Evolutionary conservation across 257 asterid species (phyloP), one percentile per base, ranked within the genome.

Genomic region (Ocimum tenuiflorum): DNA sequence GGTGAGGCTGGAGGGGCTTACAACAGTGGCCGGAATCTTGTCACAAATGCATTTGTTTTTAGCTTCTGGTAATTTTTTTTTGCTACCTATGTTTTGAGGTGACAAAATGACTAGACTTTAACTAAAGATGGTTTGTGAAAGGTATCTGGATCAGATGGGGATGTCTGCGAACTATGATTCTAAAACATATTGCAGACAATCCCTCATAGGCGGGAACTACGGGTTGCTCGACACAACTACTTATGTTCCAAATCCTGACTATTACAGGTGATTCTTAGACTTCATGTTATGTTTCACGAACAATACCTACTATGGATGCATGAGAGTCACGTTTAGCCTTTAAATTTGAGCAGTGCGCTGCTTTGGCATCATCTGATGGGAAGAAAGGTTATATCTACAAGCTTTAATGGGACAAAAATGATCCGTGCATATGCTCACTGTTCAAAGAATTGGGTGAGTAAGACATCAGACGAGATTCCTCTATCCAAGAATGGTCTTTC

Each of bases 301-400:
- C 2, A 15, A 19, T 11, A 22, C 19, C 3, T 17, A 15, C 36
- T 42, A 61, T 3, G 56, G 45, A 9, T 8, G 29, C 57, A 47
- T 8, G 6, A 35, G 46, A n/a, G n/a, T n/a, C n/a, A n/a, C n/a
- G n/a, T n/a, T 20, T 31, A 29, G 6, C 22, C 17, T 12, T 38
- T 22, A 17, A 13, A 38, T 10, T 4, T 22, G n/a, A 1, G 4
- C 86, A 91, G 96, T 59, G 96, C 95, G 35, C 91, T 91, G 36
- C 92, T 91, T 12, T 91, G 98, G 98, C 95, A 91, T 65, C 92
- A 89, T 29, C 78, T 91, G 64, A 89, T 91, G 96, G 98, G 96
- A 61, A 77, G 74, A 60, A 71, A 62, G 6, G 95, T 87, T 67
- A 73, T 91, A 13, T 72, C 86, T 7, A 85, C 96, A 14, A 78